These are phyloP conservation scores for Aschersonia sp. DNA, from an alignment of 2,329 filamentous ascomycete species.

Conservation along the genomic window DNA sequence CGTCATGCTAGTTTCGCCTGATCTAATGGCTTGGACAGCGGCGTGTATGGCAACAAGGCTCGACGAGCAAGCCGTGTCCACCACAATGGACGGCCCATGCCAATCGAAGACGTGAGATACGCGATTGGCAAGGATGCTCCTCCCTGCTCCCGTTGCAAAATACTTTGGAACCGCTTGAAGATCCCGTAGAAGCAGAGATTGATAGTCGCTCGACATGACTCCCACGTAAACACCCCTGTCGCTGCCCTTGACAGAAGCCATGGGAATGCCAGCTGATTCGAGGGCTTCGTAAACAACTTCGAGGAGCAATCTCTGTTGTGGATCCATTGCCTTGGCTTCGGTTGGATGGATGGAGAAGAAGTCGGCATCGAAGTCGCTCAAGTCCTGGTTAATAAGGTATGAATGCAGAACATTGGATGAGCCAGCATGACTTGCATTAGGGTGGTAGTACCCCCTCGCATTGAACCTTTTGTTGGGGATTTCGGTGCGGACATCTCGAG, in stretches of 20 bases:
- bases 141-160: slow-evolving; percentile 23
- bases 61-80: slow-evolving; percentile 36
- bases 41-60: slow-evolving; percentile 30
- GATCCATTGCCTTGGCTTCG: slow-evolving; percentile 24
- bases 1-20: slow-evolving; percentile 16
- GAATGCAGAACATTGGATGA: slow-evolving; percentile 6
- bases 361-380: slow-evolving; percentile 17
- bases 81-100: slow-evolving; percentile 28
- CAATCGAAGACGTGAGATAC: slow-evolving; percentile 33
- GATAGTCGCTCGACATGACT: slow-evolving; percentile 7
- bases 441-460: slow-evolving; percentile 15
- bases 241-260: slow-evolving; percentile 11
- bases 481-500: not conserved
- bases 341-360: slow-evolving; percentile 24
- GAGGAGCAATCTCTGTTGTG: slow-evolving; percentile 24
- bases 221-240: slow-evolving; percentile 7
- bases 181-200: slow-evolving; percentile 4
- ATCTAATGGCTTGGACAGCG: slow-evolving; percentile 12
- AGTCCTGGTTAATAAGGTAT: slow-evolving; percentile 14
- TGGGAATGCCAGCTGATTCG: slow-evolving; percentile 17
- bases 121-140: slow-evolving; percentile 26
- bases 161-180: slow-evolving; percentile 15
- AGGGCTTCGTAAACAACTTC: slow-evolving; percentile 28
- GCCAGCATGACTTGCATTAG: slow-evolving; percentile 15
- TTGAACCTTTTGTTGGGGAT: slow-evolving; percentile 5